Conservation (phyloP, 805 yeast species). For the Metschnikowia noctiluminum region DNA sequence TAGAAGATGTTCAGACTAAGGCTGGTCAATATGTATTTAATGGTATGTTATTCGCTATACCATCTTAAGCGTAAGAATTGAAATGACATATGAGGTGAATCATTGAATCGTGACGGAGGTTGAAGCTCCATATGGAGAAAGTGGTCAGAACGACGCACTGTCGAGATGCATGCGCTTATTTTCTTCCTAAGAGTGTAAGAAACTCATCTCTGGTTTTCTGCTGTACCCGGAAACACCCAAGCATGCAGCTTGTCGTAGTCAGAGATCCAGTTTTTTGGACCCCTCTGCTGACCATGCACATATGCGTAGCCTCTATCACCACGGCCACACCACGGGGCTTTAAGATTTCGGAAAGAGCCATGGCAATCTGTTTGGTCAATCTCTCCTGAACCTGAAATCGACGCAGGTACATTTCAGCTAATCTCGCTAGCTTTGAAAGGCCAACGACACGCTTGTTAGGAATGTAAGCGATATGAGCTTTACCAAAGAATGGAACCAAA, state of each 20-base stretch:
- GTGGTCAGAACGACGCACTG: too few species aligned
- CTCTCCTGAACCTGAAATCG: constrained; percentile 98
- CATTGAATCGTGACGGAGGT: constrained; percentile 16
- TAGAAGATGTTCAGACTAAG: background rate
- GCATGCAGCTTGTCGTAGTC: constrained; percentile 94
- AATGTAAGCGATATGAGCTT: constrained; percentile 96
- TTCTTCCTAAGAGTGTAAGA: constrained; percentile 68
- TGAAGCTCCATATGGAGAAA: constrained; percentile 11
- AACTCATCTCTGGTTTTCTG: constrained; percentile 97
- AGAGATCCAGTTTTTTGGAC: constrained; percentile 93
- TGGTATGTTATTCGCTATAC: constrained; percentile 1
- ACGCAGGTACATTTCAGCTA: constrained; percentile 96
- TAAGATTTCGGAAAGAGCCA: constrained; percentile 87
- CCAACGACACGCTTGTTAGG: constrained; percentile 94
- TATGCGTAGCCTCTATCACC: constrained; percentile 95
- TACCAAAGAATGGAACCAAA: constrained; percentile 94
- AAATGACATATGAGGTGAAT: constrained; percentile 19
- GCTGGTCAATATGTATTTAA: background rate
- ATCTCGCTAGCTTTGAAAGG: constrained; percentile 84
- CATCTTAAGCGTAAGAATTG: constrained; percentile 8
- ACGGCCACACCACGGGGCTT: constrained; percentile 98
- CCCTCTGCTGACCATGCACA: constrained; percentile 99
- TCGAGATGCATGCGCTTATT: constrained; percentile 1
- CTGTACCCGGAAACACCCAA: constrained; percentile 90
- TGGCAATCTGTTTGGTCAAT: constrained; percentile 93